Base-by-base conservation (phyloP, 2,329 filamentous ascomycete species). In the Aspergillus pseudoviridinutans region DNA sequence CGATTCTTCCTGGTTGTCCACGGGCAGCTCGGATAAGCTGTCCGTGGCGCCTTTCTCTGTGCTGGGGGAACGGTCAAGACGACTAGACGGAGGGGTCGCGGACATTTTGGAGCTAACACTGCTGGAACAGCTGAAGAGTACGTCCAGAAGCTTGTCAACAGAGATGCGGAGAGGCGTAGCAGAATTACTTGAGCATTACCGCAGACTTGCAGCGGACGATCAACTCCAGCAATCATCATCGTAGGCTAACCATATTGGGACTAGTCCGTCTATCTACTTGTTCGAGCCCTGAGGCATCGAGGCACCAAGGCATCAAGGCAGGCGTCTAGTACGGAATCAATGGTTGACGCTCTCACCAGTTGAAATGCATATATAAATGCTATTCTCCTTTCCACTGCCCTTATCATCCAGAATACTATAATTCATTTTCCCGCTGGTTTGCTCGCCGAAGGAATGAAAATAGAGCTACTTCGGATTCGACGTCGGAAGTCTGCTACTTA, bases 61-160 rank as follows among this genome's bases (percentile, higher is more conserved):
- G 28, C 46, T 29, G 8, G 49, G 25, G 8, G 29, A n/a, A 14
- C 25, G 17, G 22, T 35, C 29, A 38, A 44, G 27, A 25, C 22
- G 41, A 9, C 49, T 50, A 29, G 54, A 41, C 25, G 51, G 46
- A 22, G 55, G 41, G 7, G 32, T 50, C 24, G 58, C 57, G 49
- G 59, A 50, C 61, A 63, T 63, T 44, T 32, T 63, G 54, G 24
- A 50, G 58, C 59, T 57, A 61, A 50, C 54, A 44, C 51, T 54
- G 54, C 49, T 51, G 51, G 7, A 27, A 29, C 12, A 41, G 28
- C 32, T 10, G 25, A 28, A n/a, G 49, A 24, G 22, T 5, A 50
- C 22, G 49, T 49, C 35, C 44, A 35, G 44, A 49, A n/a, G 12
- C 17, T 24, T 49, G 29, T 49, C 47, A 54, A 32, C 41, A 24